A percentile compares a stretch with the other conserved stretches of the same genome.
phyloP scores from a whole-genome alignment of 805 yeast genomes.

The Pichia membranifaciens region DNA sequence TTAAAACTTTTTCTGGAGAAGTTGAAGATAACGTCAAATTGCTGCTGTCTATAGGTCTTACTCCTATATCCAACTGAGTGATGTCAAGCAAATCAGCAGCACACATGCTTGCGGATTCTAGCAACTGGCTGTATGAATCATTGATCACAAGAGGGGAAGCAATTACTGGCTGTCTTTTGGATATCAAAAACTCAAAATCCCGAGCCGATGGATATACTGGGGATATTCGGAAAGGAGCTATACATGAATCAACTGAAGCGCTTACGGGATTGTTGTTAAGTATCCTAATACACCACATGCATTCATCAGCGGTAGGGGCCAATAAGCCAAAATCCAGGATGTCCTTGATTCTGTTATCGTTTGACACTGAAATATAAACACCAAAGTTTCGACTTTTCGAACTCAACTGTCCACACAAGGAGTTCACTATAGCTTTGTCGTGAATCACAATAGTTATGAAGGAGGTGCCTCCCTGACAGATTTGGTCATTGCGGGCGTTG shows the following conservation, averaged over 20 bases:
- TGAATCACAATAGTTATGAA: background rate
- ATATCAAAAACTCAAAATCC: too few species aligned
- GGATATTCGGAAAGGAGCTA: too few species aligned
- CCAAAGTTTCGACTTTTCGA: background rate
- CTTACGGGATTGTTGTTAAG: background rate
- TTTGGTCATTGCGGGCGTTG: background rate
- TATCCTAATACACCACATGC: background rate
- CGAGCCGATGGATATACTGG: too few species aligned
- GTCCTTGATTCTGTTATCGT: background rate
- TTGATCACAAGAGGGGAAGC: background rate
- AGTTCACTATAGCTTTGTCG: background rate
- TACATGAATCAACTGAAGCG: background rate
- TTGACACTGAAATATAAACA: conserved; percentile 11
- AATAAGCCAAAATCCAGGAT: background rate
- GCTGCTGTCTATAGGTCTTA: background rate
- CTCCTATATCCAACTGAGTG: background rate
- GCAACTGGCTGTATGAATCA: background rate
- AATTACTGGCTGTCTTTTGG: background rate
- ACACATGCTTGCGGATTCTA: background rate
- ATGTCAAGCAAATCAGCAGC: background rate
- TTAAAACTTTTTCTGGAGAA: conserved; percentile 6
- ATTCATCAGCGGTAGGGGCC: background rate
- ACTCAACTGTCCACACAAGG: background rate
- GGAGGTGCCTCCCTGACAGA: too few species aligned
- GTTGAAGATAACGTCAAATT: too few species aligned